Conservation (phyloP, 176 grass and related monocot genomes). For the Avena eriantha region DNA sequence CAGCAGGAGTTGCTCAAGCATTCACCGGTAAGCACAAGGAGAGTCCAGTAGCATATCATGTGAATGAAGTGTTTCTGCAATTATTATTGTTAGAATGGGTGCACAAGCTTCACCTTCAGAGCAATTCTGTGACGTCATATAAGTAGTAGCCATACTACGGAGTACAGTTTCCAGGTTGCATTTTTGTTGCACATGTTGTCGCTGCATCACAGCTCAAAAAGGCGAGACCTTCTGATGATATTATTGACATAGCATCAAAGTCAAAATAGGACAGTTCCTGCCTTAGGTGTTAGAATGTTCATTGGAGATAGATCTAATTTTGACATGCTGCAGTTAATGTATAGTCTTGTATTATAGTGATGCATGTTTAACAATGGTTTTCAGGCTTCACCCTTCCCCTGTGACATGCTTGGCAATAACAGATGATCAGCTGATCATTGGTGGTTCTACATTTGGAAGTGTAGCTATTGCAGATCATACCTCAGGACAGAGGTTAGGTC, state of each 20-base stretch:
- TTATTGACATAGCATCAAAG: neutral
- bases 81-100: conserved; percentile 9
- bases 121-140: neutral
- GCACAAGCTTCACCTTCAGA: conserved; percentile 9
- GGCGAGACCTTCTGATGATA: neutral
- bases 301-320: neutral
- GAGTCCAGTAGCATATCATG: neutral
- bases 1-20: conserved; percentile 85
- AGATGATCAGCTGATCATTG: conserved; percentile 79
- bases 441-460: conserved; percentile 91
- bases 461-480: conserved; percentile 83
- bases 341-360: conserved; percentile 23
- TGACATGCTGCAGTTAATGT: conserved; percentile 4
- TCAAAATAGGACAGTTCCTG: neutral
- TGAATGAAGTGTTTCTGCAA: conserved; percentile 20
- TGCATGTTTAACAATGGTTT: conserved; percentile 32
- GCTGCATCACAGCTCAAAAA: neutral
- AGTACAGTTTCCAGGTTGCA: conserved; percentile 16
- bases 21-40: conserved; percentile 55
- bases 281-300: conserved; percentile 1
- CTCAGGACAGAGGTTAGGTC: conserved; percentile 73
- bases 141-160: neutral
- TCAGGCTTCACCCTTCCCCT: conserved; percentile 81
- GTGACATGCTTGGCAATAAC: conserved; percentile 82
- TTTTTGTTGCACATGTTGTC: neutral